Percentiles rank a stretch among this genome's conserved stretches.
These are phyloP conservation scores for Ambrosia artemisiifolia DNA, from an alignment of 129 eudicot species.

Conservation along the genomic window DNA sequence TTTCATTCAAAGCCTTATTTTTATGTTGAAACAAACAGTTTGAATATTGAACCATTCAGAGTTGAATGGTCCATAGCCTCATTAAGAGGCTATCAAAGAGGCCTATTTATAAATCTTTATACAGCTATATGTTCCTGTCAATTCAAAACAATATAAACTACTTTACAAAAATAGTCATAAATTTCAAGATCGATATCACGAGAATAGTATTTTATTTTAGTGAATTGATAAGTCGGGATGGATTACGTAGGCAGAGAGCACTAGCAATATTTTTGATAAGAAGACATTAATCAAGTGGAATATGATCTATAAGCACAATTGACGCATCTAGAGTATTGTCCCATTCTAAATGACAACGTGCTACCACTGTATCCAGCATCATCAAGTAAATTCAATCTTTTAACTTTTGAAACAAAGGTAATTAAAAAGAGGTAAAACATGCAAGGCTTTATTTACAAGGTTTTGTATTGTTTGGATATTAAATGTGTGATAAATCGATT, in stretches of 20 bases:
- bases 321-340: background rate
- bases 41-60: too few relatives aligned
- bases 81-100: too few relatives aligned
- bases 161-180: background rate
- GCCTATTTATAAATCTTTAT: too few relatives aligned
- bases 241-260: constrained; percentile 25
- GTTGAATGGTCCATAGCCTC: too few relatives aligned
- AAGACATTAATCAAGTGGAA: constrained; percentile 11
- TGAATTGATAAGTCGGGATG: constrained; percentile 21
- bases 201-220: constrained; percentile 1
- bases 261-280: constrained; percentile 18
- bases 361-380: constrained; percentile 13
- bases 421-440: background rate
- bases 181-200: background rate
- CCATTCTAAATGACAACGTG: constrained; percentile 9
- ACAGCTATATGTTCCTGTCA: background rate
- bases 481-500: too few relatives aligned
- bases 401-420: background rate
- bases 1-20: too few relatives aligned
- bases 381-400: constrained; percentile 9
- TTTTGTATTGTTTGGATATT: too few relatives aligned
- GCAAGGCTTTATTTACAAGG: too few relatives aligned
- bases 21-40: too few relatives aligned
- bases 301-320: constrained; percentile 17
- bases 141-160: background rate